Base-by-base conservation (phyloP, 495 filamentous ascomycete species). In the Aspergillus saccharolyticus region DNA sequence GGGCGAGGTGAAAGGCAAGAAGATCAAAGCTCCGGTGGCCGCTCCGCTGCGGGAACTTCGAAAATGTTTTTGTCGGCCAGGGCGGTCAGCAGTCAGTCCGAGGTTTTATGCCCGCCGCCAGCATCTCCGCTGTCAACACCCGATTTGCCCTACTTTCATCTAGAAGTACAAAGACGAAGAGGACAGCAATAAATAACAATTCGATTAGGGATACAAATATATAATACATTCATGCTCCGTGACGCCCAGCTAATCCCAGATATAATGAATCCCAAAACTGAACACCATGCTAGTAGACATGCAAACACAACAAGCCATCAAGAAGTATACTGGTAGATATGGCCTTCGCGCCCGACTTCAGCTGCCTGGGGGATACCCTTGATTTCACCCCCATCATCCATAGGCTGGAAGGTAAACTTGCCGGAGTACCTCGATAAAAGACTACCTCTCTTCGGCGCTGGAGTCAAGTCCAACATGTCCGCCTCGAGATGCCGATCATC, bases 351-450 rank as follows among this genome's bases (percentile, higher is more conserved):
- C 17, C 67, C 74, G 59, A 80, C 61, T 46, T 77, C 66, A 15
- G 79, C 77, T 25, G 68, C 66, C 45, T 73, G 66, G 0, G 79
- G 77, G 56, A 82, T 80, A 0, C 79, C 79, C 63, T 66, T 75
- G 59, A 81, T 81, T 20, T 70, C 65, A 22, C 70, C 69, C 44
- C 61, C 60, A 44, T 73, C 71, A 24, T 67, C 60, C 42, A 73
- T 73, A 42, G 68, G 71, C 25, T 66, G 67, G 44, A 61, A 63
- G 12, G 67, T 51, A 28, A 58, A 25, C 46, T 28, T 63, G 17
- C 46, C 60, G 53, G 63, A 66, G 28, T 62, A 66, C 56, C 57
- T 72, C 12, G 65, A 68, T 49, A 69, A 44, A 12, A 76, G 50
- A 19, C 61, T 63, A 33, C 70, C 62, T 43, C 56, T 70, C 57